phyloP scores from a whole-genome alignment of 805 yeast genomes.

The Sugiyamaella lignohabitans region DNA sequence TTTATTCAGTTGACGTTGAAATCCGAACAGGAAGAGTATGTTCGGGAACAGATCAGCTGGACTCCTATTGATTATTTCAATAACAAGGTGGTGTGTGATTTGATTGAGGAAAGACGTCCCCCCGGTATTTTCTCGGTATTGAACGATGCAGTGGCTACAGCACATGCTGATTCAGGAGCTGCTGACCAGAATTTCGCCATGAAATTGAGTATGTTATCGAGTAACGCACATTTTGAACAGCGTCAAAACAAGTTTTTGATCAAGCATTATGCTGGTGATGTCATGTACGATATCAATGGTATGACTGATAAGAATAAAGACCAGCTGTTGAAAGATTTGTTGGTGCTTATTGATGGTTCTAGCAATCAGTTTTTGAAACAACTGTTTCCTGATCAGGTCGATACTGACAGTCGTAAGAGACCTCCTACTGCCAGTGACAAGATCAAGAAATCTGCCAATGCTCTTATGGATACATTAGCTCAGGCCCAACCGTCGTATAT shows the following conservation, averaged over 20 bases:
- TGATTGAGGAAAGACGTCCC: slow-evolving; percentile 89
- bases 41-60: slow-evolving; percentile 93
- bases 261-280: slow-evolving; percentile 98
- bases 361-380: slow-evolving; percentile 53
- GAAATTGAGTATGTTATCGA: slow-evolving; percentile 74
- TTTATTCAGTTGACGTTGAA: slow-evolving; percentile 92
- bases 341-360: slow-evolving; percentile 71
- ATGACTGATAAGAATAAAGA: slow-evolving; percentile 98
- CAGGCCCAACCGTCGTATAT: slow-evolving; percentile 93
- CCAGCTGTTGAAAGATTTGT: slow-evolving; percentile 78
- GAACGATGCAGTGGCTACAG: slow-evolving; percentile 96
- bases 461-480: slow-evolving; percentile 80
- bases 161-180: slow-evolving; percentile 94
- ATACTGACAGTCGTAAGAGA: slow-evolving; percentile 60
- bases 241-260: slow-evolving; percentile 82
- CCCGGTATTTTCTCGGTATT: slow-evolving; percentile 95
- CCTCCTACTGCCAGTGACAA: slow-evolving; percentile 97
- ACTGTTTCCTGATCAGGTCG: slow-evolving; percentile 62
- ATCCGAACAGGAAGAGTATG: slow-evolving; percentile 97
- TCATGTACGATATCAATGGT: slow-evolving; percentile 76
- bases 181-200: slow-evolving; percentile 96
- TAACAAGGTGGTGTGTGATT: slow-evolving; percentile 92
- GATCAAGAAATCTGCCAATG: slow-evolving; percentile 86
- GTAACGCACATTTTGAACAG: slow-evolving; percentile 82
- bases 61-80: slow-evolving; percentile 95